Evolutionary conservation across 768 basidiomycete genomes (phyloP).

Genomic region (Hygrophorus pudorinus): DNA sequence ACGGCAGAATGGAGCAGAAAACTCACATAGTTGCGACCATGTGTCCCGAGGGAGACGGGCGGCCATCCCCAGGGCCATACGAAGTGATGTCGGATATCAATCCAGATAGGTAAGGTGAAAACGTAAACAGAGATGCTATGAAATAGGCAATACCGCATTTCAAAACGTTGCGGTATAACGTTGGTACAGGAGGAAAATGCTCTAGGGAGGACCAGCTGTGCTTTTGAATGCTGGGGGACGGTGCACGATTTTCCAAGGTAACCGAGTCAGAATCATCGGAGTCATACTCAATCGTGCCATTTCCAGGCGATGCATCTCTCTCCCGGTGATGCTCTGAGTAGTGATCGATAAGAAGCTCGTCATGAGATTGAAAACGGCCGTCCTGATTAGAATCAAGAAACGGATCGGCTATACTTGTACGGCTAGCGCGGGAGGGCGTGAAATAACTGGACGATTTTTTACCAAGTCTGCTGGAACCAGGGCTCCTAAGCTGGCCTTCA

Average conservation of each 20-base stretch:
- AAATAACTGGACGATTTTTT: slow-evolving; percentile 5
- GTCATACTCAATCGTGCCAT: slow-evolving; percentile 10
- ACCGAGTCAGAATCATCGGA: slow-evolving; percentile 7
- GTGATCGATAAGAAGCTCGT: neutral
- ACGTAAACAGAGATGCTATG: slow-evolving; percentile 88
- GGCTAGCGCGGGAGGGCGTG: neutral
- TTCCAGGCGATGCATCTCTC: slow-evolving; percentile 15
- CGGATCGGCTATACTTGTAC: slow-evolving; percentile 8
- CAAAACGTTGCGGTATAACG: slow-evolving; percentile 61
- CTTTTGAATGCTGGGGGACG: neutral
- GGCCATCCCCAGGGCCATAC: slow-evolving; percentile 34
- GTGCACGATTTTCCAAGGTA: neutral
- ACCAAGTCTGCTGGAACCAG: slow-evolving; percentile 6
- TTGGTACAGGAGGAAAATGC: slow-evolving; percentile 30
- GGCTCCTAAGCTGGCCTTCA: slow-evolving; percentile 33
- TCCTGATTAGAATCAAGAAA: slow-evolving; percentile 4
- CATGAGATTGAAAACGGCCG: slow-evolving; percentile 8
- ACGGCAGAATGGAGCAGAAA: neutral
- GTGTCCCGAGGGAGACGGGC: slow-evolving; percentile 75
- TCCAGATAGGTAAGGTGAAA: slow-evolving; percentile 62
- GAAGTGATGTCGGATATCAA: slow-evolving; percentile 54
- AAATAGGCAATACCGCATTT: slow-evolving; percentile 92
- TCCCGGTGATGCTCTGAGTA: slow-evolving; percentile 3
- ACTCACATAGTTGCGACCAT: slow-evolving; percentile 89
- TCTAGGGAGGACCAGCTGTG: slow-evolving; percentile 4